phyloP scores from a whole-genome alignment of 2,329 filamentous ascomycete species.

The Fusarium subglutinans region DNA sequence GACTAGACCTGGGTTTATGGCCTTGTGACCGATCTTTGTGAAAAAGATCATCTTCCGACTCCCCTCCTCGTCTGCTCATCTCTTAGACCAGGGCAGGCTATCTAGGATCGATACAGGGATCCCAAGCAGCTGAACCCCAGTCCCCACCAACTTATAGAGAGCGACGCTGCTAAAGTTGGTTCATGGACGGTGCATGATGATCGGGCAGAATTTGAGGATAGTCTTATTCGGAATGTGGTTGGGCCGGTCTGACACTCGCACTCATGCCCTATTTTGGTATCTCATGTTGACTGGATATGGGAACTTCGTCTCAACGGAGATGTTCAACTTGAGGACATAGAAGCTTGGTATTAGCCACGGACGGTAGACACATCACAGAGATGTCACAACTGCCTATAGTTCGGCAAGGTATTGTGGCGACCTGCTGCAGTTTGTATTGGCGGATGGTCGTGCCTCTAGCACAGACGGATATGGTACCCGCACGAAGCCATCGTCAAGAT shows the following conservation, averaged over 20 bases:
- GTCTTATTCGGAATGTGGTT: constrained; percentile 30
- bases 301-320: neutral
- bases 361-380: neutral
- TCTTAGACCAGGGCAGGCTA: constrained; percentile 6
- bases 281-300: neutral
- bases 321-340: neutral
- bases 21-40: constrained; percentile 24
- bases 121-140: constrained; percentile 30
- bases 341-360: neutral
- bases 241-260: constrained; percentile 39
- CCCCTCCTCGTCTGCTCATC: constrained; percentile 25
- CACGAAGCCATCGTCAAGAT: constrained; percentile 33
- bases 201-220: neutral
- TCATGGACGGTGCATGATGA: neutral
- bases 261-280: constrained; percentile 21
- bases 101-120: constrained; percentile 30
- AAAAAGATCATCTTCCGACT: constrained; percentile 31
- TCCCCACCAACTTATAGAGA: constrained; percentile 18
- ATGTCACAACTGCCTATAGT: neutral
- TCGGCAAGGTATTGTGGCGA: neutral
- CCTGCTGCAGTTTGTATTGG: constrained; percentile 4
- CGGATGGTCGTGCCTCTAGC: neutral
- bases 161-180: neutral
- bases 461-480: constrained; percentile 29
- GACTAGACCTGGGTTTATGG: neutral